phyloP scores from a whole-genome alignment of 2,329 filamentous ascomycete species.

The Hypoxylon sp. region DNA sequence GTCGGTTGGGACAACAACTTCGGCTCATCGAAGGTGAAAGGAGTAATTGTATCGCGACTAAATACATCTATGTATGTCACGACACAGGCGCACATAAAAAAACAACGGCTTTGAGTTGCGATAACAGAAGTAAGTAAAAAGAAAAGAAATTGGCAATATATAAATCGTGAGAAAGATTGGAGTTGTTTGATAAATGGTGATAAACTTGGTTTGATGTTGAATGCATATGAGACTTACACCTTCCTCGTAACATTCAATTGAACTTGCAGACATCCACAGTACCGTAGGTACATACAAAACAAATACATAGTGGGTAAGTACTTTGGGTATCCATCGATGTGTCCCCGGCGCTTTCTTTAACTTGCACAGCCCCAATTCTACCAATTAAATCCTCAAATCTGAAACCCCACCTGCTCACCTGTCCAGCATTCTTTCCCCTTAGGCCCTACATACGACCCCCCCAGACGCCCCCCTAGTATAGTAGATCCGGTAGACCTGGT shows the following conservation, averaged over 20 bases:
- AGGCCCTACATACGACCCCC: constrained; percentile 22
- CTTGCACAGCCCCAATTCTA: constrained; percentile 41
- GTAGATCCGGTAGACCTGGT: constrained; percentile 8
- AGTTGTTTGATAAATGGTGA: constrained; percentile 35
- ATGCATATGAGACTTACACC: constrained; percentile 3
- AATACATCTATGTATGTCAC: constrained; percentile 8
- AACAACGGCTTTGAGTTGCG: constrained; percentile 26
- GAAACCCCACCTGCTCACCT: constrained; percentile 43
- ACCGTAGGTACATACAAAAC: not conserved
- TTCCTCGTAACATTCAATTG: not conserved
- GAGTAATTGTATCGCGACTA: constrained; percentile 16
- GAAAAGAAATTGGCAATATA: constrained; percentile 28
- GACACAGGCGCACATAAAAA: constrained; percentile 10
- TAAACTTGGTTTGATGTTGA: constrained; percentile 32
- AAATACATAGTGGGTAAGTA: not conserved
- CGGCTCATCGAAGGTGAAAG: constrained; percentile 14
- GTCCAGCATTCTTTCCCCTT: constrained; percentile 28
- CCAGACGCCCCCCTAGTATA: constrained; percentile 1
- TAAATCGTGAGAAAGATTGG: constrained; percentile 27
- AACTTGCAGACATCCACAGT: not conserved
- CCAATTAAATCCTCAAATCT: constrained; percentile 41
- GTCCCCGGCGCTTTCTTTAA: constrained; percentile 34
- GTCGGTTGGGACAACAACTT: constrained; percentile 28
- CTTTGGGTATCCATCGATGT: constrained; percentile 16
- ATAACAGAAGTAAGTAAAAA: constrained; percentile 12